Percentiles rank a stretch among this genome's conserved stretches.
phyloP scores from a whole-genome alignment of 257 asterid species.

The Plantago major region DNA sequence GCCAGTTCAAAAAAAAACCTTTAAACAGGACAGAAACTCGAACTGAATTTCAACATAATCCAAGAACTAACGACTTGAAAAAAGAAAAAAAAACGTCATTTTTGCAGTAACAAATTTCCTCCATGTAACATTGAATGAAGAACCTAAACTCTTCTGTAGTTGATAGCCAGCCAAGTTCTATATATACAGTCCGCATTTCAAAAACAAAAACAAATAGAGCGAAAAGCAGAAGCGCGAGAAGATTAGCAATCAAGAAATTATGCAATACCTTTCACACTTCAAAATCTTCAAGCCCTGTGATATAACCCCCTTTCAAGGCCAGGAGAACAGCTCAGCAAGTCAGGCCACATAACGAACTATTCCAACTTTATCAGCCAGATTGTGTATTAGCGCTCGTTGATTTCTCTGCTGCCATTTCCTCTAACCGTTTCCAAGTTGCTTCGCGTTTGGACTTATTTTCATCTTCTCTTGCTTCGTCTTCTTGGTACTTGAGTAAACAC shows the following conservation, averaged over 20 bases:
- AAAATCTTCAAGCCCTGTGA: slow-evolving; percentile 22
- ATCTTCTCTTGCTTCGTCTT: slow-evolving; percentile 44
- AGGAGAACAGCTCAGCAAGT: slow-evolving; percentile 20
- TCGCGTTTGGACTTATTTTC: slow-evolving; percentile 52
- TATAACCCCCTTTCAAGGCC: slow-evolving; percentile 23
- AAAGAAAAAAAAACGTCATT: slow-evolving; percentile 12
- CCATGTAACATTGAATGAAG: slow-evolving; percentile 27
- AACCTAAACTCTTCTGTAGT: slow-evolving; percentile 27
- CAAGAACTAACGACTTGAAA: slow-evolving; percentile 26
- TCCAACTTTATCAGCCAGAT: slow-evolving; percentile 37
- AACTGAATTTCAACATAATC: slow-evolving; percentile 30
- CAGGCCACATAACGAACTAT: slow-evolving; percentile 21
- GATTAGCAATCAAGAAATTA: slow-evolving; percentile 26
- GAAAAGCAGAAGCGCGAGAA: slow-evolving; percentile 26
- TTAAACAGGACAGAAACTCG: slow-evolving; percentile 36
- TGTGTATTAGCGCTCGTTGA: slow-evolving; percentile 28
- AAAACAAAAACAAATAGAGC: slow-evolving; percentile 17
- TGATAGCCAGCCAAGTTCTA: slow-evolving; percentile 25
- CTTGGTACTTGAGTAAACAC: slow-evolving; percentile 51
- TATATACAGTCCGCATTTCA: slow-evolving; percentile 44
- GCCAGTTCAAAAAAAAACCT: slow-evolving; percentile 24
- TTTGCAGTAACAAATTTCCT: slow-evolving; percentile 27
- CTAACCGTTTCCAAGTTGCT: slow-evolving; percentile 61
- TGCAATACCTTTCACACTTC: slow-evolving; percentile 17
- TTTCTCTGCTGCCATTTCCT: slow-evolving; percentile 56